Conservation (phyloP, 805 yeast species). For the Priceomyces carsonii region DNA sequence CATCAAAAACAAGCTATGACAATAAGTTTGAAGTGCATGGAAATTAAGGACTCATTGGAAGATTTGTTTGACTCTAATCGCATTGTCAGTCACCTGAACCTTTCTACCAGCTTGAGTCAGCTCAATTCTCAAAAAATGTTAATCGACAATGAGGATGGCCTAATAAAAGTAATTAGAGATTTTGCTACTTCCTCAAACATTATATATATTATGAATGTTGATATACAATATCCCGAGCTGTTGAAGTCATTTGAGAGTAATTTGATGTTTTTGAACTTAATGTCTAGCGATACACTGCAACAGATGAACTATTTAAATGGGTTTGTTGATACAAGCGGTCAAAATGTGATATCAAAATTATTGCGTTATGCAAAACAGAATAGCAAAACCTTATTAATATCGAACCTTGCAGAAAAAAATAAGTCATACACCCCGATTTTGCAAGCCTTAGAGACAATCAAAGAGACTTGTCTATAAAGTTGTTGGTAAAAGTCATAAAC, state of each 20-base stretch:
- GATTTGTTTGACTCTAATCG: slow-evolving; percentile 12
- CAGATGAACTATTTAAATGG: slow-evolving; percentile 1
- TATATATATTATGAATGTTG: slow-evolving; percentile 13
- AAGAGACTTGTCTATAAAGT: too few relatives aligned
- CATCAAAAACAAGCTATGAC: slow-evolving; percentile 9
- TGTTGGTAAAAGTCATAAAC: too few relatives aligned
- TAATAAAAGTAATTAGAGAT: slow-evolving; percentile 8
- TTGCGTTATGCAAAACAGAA: slow-evolving; percentile 16
- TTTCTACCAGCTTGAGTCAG: slow-evolving; percentile 3
- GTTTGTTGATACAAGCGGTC: not conserved
- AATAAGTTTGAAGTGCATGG: slow-evolving; percentile 11
- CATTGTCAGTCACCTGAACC: not conserved
- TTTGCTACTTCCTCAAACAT: slow-evolving; percentile 1
- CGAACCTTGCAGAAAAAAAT: slow-evolving; percentile 21
- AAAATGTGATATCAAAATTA: slow-evolving; percentile 1
- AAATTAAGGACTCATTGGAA: slow-evolving; percentile 5
- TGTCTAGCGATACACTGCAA: not conserved
- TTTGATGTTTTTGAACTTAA: slow-evolving; percentile 14
- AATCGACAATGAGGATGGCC: slow-evolving; percentile 10
- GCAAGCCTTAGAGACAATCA: slow-evolving; percentile 13
- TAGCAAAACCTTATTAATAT: slow-evolving; percentile 36
- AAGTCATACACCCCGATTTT: slow-evolving; percentile 12
- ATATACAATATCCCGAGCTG: slow-evolving; percentile 5
- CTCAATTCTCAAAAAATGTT: slow-evolving; percentile 19
- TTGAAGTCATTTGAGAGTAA: slow-evolving; percentile 11